phyloP scores from a whole-genome alignment of 257 asterid genomes.

The Penstemon barbatus region DNA sequence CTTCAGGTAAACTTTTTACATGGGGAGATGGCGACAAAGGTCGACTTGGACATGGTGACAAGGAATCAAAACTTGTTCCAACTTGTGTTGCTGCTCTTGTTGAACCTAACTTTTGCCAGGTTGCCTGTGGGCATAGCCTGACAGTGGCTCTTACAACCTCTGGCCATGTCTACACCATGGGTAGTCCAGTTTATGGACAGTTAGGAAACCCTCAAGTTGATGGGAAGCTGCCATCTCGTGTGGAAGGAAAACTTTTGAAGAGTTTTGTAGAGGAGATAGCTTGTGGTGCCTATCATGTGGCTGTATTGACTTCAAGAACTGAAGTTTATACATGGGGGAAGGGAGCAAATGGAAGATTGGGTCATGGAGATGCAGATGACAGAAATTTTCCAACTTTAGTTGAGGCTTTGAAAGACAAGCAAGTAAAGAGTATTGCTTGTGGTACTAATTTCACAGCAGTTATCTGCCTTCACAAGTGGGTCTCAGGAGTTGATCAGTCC shows the following conservation, averaged over 20 bases:
- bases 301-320: conserved; percentile 81
- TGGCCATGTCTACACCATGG: conserved; percentile 87
- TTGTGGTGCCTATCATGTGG: conserved; percentile 93
- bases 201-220: conserved; percentile 85
- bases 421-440: conserved; percentile 90
- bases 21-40: conserved; percentile 99
- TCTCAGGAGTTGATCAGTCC: conserved; percentile 92
- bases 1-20: conserved; percentile 88
- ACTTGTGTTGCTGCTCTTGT: conserved; percentile 98
- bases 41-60: conserved; percentile 90
- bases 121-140: conserved; percentile 91
- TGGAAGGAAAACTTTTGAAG: conserved; percentile 81
- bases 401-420: conserved; percentile 86
- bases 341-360: conserved; percentile 93
- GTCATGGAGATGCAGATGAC: conserved; percentile 90
- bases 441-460: conserved; percentile 85
- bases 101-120: conserved; percentile 93
- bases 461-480: conserved; percentile 93
- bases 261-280: conserved; percentile 88
- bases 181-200: conserved; percentile 93
- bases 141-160: conserved; percentile 90
- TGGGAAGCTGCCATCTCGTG: conserved; percentile 80
- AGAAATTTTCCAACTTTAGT: conserved; percentile 76
- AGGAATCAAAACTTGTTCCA: conserved; percentile 87
- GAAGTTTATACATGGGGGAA: conserved; percentile 98